Percentiles rank a stretch among this genome's conserved stretches.
Evolutionary conservation across 768 basidiomycete species (phyloP).

Genomic region (Leccinum olivaceopallidum): DNA sequence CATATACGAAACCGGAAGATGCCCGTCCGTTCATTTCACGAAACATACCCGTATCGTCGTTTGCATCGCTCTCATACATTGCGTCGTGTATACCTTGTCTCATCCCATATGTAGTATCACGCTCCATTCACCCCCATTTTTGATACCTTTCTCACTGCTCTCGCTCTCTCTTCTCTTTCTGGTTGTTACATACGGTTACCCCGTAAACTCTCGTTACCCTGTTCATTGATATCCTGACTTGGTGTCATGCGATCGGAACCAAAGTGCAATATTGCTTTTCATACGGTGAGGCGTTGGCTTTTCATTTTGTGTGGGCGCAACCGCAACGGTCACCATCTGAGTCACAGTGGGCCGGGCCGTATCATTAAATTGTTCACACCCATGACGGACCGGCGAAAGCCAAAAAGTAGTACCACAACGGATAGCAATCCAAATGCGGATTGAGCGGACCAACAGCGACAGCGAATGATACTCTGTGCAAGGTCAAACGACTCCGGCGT

Average conservation of each 20-base stretch:
- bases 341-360: constrained; percentile 9
- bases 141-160: constrained; percentile 33
- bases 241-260: constrained; percentile 20
- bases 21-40: constrained; percentile 36
- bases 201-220: constrained; percentile 37
- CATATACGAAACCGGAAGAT: constrained; percentile 37
- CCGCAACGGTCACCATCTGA: constrained; percentile 12
- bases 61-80: constrained; percentile 40
- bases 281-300: constrained; percentile 20
- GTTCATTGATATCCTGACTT: constrained; percentile 35
- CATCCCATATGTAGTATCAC: constrained; percentile 40
- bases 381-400: constrained; percentile 11
- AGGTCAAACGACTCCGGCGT: not conserved
- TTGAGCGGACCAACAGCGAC: not conserved
- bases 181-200: constrained; percentile 38
- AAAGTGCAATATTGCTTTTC: constrained; percentile 12
- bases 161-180: constrained; percentile 12
- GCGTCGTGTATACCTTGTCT: constrained; percentile 38
- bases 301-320: constrained; percentile 29
- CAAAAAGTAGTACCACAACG: not conserved
- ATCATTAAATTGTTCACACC: constrained; percentile 16
- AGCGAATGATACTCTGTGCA: not conserved
- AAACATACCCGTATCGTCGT: constrained; percentile 36
- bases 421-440: not conserved
- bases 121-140: constrained; percentile 34